Base-by-base conservation (phyloP, 1,139 yeast genomes). In the Debaryomyces sp. region DNA sequence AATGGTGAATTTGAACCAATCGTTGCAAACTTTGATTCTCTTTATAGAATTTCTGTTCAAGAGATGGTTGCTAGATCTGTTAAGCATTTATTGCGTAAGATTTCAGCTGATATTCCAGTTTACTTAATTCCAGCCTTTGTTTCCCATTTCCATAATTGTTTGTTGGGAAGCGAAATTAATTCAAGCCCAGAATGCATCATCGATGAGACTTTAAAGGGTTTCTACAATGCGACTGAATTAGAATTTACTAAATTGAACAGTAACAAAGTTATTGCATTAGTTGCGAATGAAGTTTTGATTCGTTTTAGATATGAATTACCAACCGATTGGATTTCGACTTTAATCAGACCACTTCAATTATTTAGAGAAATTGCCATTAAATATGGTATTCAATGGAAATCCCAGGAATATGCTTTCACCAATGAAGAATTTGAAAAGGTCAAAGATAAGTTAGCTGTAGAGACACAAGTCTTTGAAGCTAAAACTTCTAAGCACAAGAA, bases 331-430 rank as follows among this genome's bases (percentile, higher is more conserved):
- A 50, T 68, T 34, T 49, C 58, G 3, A 45, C 58, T 1, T 45
- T 53, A 32, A 56, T 77, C 42, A 70, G 66, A 37, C 75, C 79
- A 13, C 55, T 70, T 26, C 79, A 80, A 50, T 64, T 90, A 47
- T 74, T 89, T 62, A 82, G 94, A 70, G 90, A 86, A 54, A 76
- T 91, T 52, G 85, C 96, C 13, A 61, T 76, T 48, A 87, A 88
- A 68, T 82, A 85, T 57, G 99, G 99, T 70, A 81, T 94, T 50
- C 99, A 94, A 72, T 87, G 96, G 89, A 71, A 74, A 55, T 66
- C 81, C n/a, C 76, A 71, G 53, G 66, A 73, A 17, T 85, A 81
- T 62, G 71, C 66, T 12, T 82, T 82, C 62, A 75, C 81, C 37
- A 63, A 64, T 46, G 81, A 75, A 44, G 70, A 69, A 24, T 75